Conservation (phyloP, 2,329 filamentous ascomycete genomes). For the Fusarium concolor region DNA sequence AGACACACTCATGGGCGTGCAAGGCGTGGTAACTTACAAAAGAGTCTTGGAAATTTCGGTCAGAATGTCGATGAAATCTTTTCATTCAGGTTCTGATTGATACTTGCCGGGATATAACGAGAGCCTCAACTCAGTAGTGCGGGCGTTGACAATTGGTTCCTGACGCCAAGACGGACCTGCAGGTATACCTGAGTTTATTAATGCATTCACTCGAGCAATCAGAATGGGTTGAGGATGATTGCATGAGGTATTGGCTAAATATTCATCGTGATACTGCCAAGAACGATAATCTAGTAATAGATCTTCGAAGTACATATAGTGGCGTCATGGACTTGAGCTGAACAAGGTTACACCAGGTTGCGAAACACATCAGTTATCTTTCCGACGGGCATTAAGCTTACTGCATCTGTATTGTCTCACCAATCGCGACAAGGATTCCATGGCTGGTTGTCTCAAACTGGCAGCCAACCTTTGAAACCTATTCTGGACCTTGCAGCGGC, state of each 20-base stretch:
- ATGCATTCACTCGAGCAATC: not conserved
- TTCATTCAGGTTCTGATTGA: too few species aligned
- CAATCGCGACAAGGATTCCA: not conserved
- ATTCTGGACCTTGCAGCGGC: conserved; percentile 7
- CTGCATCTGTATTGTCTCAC: not conserved
- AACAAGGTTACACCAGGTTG: not conserved
- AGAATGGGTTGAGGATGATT: not conserved
- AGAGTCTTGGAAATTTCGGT: not conserved
- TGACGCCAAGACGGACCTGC: not conserved
- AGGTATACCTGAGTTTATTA: not conserved
- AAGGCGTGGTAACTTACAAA: too few species aligned
- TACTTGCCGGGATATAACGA: not conserved
- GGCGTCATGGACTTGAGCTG: conserved; percentile 10
- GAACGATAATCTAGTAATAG: conserved; percentile 20
- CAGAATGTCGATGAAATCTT: not conserved
- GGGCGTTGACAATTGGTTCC: not conserved
- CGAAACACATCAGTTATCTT: conserved; percentile 5
- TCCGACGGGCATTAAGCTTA: conserved; percentile 18
- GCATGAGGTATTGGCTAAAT: conserved; percentile 12
- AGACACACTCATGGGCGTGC: not conserved
- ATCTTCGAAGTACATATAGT: not conserved
- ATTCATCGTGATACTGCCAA: conserved; percentile 10
- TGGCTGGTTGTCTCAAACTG: conserved; percentile 5
- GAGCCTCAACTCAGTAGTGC: not conserved
- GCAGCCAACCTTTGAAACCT: conserved; percentile 9